Conservation (phyloP, 2,329 filamentous ascomycete genomes). For the Diaporthe amygdali region DNA sequence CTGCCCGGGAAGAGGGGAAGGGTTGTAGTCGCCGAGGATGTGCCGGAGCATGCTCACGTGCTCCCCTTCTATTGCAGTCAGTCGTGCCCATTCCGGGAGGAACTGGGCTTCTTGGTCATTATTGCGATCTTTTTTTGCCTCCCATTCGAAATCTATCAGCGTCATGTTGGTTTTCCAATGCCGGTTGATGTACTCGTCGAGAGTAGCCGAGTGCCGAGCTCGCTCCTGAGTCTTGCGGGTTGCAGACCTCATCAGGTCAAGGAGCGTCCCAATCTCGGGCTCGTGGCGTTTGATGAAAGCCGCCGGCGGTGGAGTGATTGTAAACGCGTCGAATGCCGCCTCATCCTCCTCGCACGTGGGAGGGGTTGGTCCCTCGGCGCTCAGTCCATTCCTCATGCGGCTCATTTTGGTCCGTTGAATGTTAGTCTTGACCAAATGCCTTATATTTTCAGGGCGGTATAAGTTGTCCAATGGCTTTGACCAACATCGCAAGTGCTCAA, state of each 20-base stretch:
- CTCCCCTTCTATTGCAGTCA: neutral
- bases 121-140: neutral
- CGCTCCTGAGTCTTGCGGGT: too few species aligned
- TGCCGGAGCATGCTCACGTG: neutral
- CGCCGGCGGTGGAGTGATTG: neutral
- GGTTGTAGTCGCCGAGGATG: neutral
- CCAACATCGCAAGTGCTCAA: neutral
- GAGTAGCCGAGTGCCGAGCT: too few species aligned
- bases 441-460: neutral
- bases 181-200: neutral
- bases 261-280: conserved; percentile 1
- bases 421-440: too few species aligned
- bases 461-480: neutral
- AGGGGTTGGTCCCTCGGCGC: neutral
- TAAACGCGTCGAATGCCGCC: neutral
- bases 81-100: neutral
- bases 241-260: neutral
- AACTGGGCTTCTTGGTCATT: neutral
- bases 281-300: neutral
- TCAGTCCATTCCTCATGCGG: neutral
- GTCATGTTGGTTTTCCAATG: neutral
- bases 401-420: neutral
- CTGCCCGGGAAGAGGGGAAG: neutral
- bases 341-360: neutral
- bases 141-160: neutral